Base-by-base conservation (phyloP, 1,284 basidiomycete genomes). In the Rhizoctonia solani region DNA sequence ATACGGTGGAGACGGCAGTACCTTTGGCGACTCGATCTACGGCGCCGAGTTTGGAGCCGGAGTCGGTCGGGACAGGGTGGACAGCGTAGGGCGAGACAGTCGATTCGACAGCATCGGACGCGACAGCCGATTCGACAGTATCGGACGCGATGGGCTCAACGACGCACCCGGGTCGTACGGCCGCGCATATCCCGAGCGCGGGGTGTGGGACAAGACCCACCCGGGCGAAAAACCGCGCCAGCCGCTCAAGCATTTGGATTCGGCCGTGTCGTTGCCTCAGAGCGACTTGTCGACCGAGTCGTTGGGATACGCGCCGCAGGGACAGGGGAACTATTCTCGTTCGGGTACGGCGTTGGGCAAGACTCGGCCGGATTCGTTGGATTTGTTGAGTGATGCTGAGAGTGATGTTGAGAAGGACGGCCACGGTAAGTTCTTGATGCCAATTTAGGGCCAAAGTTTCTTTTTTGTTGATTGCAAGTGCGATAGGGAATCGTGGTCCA, bases 181-280 rank as follows among this genome's bases (percentile, higher is more conserved):
- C 32, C 37, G 27, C 11, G n/a, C 49, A 14, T 53, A 53, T 27
- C 61, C 56, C 4, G 59, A 63, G 29, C 59, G 59, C 30, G 59
- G 59, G 13, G 37, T 52, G 11, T 47, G n/a, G n/a, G n/a, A n/a
- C n/a, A n/a, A n/a, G n/a, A n/a, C n/a, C n/a, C n/a, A n/a, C n/a
- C n/a, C 32, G 11, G 21, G 19, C 21, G 8, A 50, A 25, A 63
- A 52, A 27, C 47, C 58, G 9, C 58, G 47, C 1, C 30, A 25
- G 34, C 47, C 47, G 32, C 29, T 52, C 30, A 63, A 41, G 23
- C 49, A 65, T 5, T 25, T 65, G 25, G 61, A 65, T 23, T 65
- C 61, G 34, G 61, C 49, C 13, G 61, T 54, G 14, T 65, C 61
- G 14, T 41, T 65, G 16, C 61, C 47, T 16, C 61, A 54, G 50